Evolutionary conservation across 179 eudicot species (phyloP).

Genomic region (Silene noctiflora): DNA sequence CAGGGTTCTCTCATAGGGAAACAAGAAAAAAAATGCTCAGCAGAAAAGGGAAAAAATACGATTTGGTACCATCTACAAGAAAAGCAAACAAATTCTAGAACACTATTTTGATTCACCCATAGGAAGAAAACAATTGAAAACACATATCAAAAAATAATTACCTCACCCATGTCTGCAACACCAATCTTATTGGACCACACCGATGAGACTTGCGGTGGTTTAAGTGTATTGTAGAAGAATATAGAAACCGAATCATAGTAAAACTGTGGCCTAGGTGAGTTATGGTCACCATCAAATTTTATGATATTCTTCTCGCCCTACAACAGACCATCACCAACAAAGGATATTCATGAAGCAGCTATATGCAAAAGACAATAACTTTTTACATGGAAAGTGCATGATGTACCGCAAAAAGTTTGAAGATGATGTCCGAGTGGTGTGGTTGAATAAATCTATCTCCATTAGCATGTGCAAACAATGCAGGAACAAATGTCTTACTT

Average conservation of each 20-base stretch:
- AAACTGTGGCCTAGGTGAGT: constrained; percentile 47
- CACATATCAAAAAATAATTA: constrained; percentile 16
- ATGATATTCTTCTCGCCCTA: constrained; percentile 43
- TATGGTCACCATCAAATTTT: constrained; percentile 44
- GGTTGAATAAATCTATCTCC: constrained; percentile 79
- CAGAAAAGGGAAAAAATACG: not conserved
- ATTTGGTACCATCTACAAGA: not conserved
- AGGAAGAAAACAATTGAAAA: not conserved
- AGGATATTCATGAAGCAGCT: constrained; percentile 14
- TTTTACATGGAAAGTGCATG: not conserved
- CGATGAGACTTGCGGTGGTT: constrained; percentile 61
- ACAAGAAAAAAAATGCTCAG: not conserved
- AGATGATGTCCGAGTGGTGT: constrained; percentile 71
- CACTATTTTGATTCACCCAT: too few relatives aligned
- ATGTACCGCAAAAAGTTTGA: constrained; percentile 59
- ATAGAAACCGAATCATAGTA: constrained; percentile 79
- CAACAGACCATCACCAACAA: constrained; percentile 5
- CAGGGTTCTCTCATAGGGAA: not conserved
- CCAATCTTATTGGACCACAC: constrained; percentile 48
- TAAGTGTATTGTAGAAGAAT: constrained; percentile 74
- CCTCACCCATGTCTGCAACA: constrained; percentile 60
- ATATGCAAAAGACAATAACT: not conserved
- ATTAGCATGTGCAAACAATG: constrained; percentile 82
- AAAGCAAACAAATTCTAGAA: not conserved
- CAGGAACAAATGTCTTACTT: constrained; percentile 73